These are phyloP conservation scores for Lecanicillium sp. DNA, from an alignment of 2,329 filamentous ascomycete species.

Conservation along the genomic window DNA sequence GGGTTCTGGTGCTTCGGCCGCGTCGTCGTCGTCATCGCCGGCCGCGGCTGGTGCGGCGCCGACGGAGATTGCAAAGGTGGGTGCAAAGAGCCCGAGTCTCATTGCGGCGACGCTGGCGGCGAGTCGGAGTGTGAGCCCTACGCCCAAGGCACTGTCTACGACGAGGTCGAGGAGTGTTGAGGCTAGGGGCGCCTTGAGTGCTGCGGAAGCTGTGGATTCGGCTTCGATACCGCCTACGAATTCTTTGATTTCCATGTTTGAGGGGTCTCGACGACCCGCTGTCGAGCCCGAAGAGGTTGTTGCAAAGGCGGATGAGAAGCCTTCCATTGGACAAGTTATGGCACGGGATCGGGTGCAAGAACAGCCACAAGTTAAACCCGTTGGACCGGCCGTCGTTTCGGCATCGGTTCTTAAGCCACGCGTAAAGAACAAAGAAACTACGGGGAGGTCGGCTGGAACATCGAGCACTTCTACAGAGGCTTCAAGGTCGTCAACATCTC, in stretches of 20 bases:
- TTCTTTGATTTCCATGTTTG: conserved; percentile 61
- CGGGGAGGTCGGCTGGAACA: too few species aligned
- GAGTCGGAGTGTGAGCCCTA: conserved; percentile 39
- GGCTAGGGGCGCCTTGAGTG: conserved; percentile 19
- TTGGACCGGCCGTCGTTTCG: too few species aligned
- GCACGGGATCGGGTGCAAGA: too few species aligned
- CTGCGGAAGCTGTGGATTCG: conserved; percentile 31
- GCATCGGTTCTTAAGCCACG: too few species aligned
- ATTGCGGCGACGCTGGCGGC: conserved; percentile 50
- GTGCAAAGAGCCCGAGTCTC: conserved; percentile 46
- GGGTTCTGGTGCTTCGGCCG: conserved; percentile 4
- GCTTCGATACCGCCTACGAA: conserved; percentile 53
- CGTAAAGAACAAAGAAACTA: too few species aligned
- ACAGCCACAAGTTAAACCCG: too few species aligned
- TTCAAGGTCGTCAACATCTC: too few species aligned
- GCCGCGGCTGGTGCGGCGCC: conserved; percentile 1
- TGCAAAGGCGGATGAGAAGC: too few species aligned
- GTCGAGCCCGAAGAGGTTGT: too few species aligned
- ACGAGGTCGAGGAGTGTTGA: conserved; percentile 22
- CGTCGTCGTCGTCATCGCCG: conserved; percentile 5
- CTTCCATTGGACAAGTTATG: too few species aligned
- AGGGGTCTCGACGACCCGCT: conserved; percentile 22
- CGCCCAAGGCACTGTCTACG: conserved; percentile 16
- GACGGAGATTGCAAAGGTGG: conserved; percentile 14
- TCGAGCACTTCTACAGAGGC: too few species aligned